Conservation (phyloP, 2,329 filamentous ascomycete genomes). For the Trichoderma harzianum region DNA sequence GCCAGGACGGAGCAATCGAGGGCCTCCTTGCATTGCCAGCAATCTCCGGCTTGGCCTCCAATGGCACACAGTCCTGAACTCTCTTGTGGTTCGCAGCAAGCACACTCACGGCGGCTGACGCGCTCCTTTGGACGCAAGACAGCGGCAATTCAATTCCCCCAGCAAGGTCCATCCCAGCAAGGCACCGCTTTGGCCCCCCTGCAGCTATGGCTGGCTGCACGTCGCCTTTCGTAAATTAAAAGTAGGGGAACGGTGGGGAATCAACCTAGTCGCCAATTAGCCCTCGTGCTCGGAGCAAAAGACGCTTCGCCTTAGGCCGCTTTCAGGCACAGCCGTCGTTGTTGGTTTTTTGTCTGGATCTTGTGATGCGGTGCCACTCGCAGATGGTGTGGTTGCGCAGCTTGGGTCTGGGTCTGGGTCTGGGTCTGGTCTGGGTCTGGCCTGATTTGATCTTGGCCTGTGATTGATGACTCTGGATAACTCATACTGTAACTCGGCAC, state of each 20-base stretch:
- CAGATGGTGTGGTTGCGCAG: constrained; percentile 10
- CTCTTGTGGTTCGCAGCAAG: background rate
- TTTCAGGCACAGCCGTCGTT: background rate
- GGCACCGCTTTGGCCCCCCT: constrained; percentile 6
- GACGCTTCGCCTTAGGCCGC: constrained; percentile 3
- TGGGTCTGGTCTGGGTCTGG: no score
- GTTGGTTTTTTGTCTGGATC: background rate
- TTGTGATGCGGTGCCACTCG: constrained; percentile 5
- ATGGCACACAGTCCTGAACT: background rate
- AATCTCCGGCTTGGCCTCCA: constrained; percentile 3
- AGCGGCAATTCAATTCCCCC: constrained; percentile 11
- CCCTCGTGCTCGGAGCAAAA: background rate
- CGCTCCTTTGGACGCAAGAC: background rate
- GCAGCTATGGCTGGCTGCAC: constrained; percentile 12
- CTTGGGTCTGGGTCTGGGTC: background rate
- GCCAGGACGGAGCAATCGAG: background rate
- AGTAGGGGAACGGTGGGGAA: constrained; percentile 12
- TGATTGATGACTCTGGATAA: background rate
- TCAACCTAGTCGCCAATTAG: constrained; percentile 3
- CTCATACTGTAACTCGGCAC: no score
- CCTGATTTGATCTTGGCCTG: background rate
- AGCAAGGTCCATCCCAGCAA: constrained; percentile 11
- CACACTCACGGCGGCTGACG: constrained; percentile 4
- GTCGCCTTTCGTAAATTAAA: constrained; percentile 17
- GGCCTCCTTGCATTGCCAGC: constrained; percentile 1